Evolutionary conservation across 208 protist species (phyloP), one percentile per base, ranked within the genome.

Genomic region (Willaertia magna): DNA sequence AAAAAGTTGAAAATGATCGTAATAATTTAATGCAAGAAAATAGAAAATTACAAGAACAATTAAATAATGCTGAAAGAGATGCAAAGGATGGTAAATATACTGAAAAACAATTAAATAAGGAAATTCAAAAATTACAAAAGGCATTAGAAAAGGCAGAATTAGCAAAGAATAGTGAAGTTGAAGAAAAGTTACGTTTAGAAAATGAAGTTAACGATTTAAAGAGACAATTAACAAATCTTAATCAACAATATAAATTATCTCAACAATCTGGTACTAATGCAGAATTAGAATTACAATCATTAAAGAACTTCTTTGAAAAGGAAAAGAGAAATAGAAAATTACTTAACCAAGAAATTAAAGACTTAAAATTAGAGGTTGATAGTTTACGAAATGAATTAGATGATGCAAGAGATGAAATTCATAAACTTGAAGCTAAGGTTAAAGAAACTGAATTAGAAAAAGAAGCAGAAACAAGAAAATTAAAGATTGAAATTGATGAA

Each of bases 321-420:
- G 74, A 78, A 78, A 78, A 78, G 74, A 78, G 74, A 78, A 46
- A 42, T n/a, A 42, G 74, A 42, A 78, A 78, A n/a, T 40, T 46
- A 18, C 30, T 46, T 39, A 46, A 78, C 40, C 74, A 78, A 78
- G 40, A 78, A 78, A 46, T 47, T 46, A 78, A 78, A 39, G 74
- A 78, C 12, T 39, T 78, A 2, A 42, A 78, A 78, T 14, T 4
- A 39, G 40, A 78, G 44, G 12, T 14, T 26, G 74, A 78, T 22
- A 9, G 12, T 44, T 46, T 78, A 14, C 11, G 6, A 4, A 11
- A 26, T 47, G 74, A 78, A 46, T 16, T 78, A 9, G 74, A 78
- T 20, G 74, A 78, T 78, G 9, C 22, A 39, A 12, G 40, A 26
- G 42, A 42, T n/a, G 9, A 42, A 46, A 43, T 46, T 78, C 42